Evolutionary conservation across 306 rosid species (phyloP), one percentile per base, ranked within the genome.

Genomic region (Prunus kanzakura): DNA sequence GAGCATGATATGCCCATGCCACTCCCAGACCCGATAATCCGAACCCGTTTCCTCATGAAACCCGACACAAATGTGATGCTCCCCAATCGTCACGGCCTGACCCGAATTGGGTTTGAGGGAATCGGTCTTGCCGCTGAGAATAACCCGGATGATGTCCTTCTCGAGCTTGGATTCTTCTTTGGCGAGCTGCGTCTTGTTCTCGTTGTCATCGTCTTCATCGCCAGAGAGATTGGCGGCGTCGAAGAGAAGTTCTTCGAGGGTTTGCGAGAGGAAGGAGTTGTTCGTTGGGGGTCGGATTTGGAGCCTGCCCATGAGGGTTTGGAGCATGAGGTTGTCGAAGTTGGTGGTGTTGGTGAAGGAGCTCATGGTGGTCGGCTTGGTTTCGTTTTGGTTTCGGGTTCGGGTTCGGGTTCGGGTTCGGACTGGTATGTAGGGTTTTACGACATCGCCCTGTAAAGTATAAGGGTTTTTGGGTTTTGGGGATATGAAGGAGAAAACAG

Each of bases 1-100:
- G 14, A 89, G 55, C 99, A 92, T 92, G 67, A 95, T 79, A 23
- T 95, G 99, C 0, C 99, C 99, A 57, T 95, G 99, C 99, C 99
- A 95, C 89, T 95, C 99, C 99, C 99, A 95, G 0, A 92, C 97
- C 57, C 97, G 81, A 71, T 92, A 95, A 8, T 91, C 96, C 10
- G 96, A 88, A 3, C 78, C 93, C 76, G 87, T 83, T 41, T 95
- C 99, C 62, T 86, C 89, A 11, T 92, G 96, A 75, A 86, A 90
- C 19, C 93, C 93, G 10, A 95, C 96, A 73, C 97, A 92, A 1
- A 95, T 84, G 72, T 87, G 94, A 78, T 89, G 93, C 63, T 92
- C 97, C 16, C 91, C 90, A 46, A 92, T 67, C 1, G 92, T 72
- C 27, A 95, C 92, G 12, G 99, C 92, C 82, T 95, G 93, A 0